These are phyloP conservation scores for Microbotryomycetes sp. DNA, from an alignment of 1,284 basidiomycete species.

Conservation along the genomic window DNA sequence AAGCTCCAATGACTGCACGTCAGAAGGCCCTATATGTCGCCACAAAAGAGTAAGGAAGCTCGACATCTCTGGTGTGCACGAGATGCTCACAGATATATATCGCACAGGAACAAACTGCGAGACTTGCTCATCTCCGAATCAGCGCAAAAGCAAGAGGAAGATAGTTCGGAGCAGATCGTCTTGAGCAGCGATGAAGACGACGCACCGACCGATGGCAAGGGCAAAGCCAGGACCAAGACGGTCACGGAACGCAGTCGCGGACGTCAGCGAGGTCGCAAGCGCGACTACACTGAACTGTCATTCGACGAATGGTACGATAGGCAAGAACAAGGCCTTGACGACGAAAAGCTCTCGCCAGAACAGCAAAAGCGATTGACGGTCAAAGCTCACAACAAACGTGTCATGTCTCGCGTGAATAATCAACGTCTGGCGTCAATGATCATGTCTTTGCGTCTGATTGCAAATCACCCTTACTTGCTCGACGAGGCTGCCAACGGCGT, in stretches of 20 bases:
- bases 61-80: neutral
- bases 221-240: constrained; percentile 33
- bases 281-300: constrained; percentile 47
- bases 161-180: constrained; percentile 60
- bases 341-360: neutral
- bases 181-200: constrained; percentile 49
- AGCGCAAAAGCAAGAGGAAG: neutral
- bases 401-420: neutral
- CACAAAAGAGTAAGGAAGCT: constrained; percentile 19
- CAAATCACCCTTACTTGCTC: constrained; percentile 77
- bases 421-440: constrained; percentile 47
- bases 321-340: neutral
- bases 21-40: constrained; percentile 81
- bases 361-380: constrained; percentile 1
- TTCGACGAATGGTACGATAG: constrained; percentile 4
- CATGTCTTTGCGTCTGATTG: constrained; percentile 76
- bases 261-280: constrained; percentile 45
- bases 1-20: constrained; percentile 72
- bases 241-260: constrained; percentile 38
- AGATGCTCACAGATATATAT: neutral
- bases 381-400: neutral
- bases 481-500: constrained; percentile 49
- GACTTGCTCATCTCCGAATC: neutral
- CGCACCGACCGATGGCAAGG: constrained; percentile 39
- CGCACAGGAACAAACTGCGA: constrained; percentile 2